Evolutionary conservation across 2,329 filamentous ascomycete species (phyloP), one percentile per base, ranked within the genome.

Genomic region (Stemphylium lycopersici): DNA sequence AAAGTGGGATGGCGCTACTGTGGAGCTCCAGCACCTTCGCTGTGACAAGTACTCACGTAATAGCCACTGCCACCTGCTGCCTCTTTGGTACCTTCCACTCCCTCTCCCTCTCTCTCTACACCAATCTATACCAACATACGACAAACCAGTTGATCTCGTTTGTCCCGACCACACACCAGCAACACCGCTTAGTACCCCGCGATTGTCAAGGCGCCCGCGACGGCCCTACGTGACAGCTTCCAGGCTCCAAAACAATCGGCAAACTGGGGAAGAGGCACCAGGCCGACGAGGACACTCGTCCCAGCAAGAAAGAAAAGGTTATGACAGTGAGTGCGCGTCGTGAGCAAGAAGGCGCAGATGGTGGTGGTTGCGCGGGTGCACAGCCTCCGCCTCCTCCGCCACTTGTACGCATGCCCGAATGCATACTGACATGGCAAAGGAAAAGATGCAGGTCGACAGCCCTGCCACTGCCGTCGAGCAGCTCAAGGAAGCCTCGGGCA

Each of bases 401-500:
- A 12, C 38, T 13, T 39, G 34, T 10, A 44, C 26, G 48, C 31
- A 60, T 53, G 26, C 37, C 41, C 58, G 7, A 11, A 10, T 13
- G 8, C 1, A 5, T 37, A 22, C 46, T 58, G 48, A 66, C 52
- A 61, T 34, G 34, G 32, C 53, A 26, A 58, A 83, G 79, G 82
- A 83, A 77, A 84, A 81, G 60, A 87, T 87, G 85, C 82, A 87
- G 69, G 78, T 87, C 67, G 84, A 87, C 70, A 81, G 79, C 63
- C 81, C 83, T 59, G 78, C 81, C 60, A 80, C 82, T 63, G 83
- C 82, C 44, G 80, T 83, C 56, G 82, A 85, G 74, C 80, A 83
- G 77, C 81, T 86, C 65, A 86, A 86, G 68, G 72, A 78, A 54
- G 73, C 72, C 55, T 63, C 66, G 20, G 62, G 62, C 55, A 58